phyloP scores from a whole-genome alignment of 805 yeast species.

The Saturnispora bothae region DNA sequence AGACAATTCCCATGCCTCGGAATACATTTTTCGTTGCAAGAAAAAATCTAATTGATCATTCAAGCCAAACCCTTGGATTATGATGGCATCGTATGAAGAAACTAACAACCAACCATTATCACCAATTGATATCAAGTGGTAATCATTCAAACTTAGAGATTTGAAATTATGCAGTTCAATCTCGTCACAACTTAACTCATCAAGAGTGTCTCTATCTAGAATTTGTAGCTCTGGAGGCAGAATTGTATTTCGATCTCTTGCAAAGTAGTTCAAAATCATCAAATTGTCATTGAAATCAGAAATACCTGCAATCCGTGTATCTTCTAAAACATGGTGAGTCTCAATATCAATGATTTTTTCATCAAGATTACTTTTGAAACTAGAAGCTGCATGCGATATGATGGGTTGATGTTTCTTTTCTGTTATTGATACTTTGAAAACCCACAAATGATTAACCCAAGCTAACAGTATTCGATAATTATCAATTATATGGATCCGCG shows the following conservation, averaged over 20 bases:
- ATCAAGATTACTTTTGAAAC: conserved; percentile 31
- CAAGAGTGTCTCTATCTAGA: conserved; percentile 53
- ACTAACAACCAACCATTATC: conserved; percentile 48
- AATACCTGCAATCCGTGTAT: conserved; percentile 61
- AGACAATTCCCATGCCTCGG: conserved; percentile 74
- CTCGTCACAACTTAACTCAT: conserved; percentile 71
- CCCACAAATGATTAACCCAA: conserved; percentile 78
- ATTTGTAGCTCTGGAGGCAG: conserved; percentile 67
- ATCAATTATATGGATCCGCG: conserved; percentile 59
- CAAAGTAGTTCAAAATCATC: conserved; percentile 45
- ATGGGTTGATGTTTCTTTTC: background rate
- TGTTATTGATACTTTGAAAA: conserved; percentile 23
- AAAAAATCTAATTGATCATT: conserved; percentile 71
- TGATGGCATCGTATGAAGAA: conserved; percentile 73
- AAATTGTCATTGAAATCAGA: conserved; percentile 62
- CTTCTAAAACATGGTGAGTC: conserved; percentile 36
- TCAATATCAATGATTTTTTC: conserved; percentile 38
- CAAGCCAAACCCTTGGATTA: conserved; percentile 60
- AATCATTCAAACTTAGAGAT: conserved; percentile 69
- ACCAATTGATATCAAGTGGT: conserved; percentile 44
- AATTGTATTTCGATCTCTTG: conserved; percentile 17
- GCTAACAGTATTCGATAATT: conserved; percentile 60
- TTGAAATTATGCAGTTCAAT: conserved; percentile 49
- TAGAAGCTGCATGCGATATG: conserved; percentile 43
- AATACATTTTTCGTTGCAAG: conserved; percentile 38